Base-by-base conservation (phyloP, 768 basidiomycete genomes). In the Pisolithus albus region DNA sequence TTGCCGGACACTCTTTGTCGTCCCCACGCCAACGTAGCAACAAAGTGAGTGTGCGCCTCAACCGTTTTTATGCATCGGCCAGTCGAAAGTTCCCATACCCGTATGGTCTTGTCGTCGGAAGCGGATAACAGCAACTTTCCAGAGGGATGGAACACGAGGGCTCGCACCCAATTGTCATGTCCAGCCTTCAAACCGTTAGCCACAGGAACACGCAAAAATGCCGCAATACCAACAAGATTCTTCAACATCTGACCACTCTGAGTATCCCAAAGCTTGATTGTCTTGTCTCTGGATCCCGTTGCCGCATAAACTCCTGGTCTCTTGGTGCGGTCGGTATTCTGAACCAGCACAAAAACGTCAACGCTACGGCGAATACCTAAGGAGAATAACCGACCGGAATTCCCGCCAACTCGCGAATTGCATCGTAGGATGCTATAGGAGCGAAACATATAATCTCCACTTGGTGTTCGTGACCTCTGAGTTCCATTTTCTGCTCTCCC, bases 81-180 rank as follows among this genome's bases (percentile, higher is more conserved):
- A 3, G 86, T 88, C 40, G 79, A 76, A 34, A 95, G 72, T 60
- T 94, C 92, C 92, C 92, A 95, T 8, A 94, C 78, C 8, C 89
- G 82, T 58, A 94, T 81, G 9, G 89, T 89, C 69, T 92, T 89
- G 74, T 95, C 92, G 65, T 95, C 92, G 11, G 89, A 88, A 4
- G 87, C 89, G 8, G 91, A 92, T n/a, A 95, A 75, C 11, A 95
- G 79, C 65, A 82, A 86, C 66, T 93, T 93, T 15, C 92, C 92
- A 9, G 81, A 81, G 0, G 92, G 92, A 68, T 94, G 92, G 73
- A 94, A 94, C 16, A 87, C 82, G 41, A 95, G 75, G 1, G 84
- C 87, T 51, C 90, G 82, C 47, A 95, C 77, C 92, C 92, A 95
- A 59, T 92, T 91, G 67, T 93, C 90, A 62, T 95, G 86, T 11